Base-by-base conservation (phyloP, 768 basidiomycete species). In the Collybia sordida region DNA sequence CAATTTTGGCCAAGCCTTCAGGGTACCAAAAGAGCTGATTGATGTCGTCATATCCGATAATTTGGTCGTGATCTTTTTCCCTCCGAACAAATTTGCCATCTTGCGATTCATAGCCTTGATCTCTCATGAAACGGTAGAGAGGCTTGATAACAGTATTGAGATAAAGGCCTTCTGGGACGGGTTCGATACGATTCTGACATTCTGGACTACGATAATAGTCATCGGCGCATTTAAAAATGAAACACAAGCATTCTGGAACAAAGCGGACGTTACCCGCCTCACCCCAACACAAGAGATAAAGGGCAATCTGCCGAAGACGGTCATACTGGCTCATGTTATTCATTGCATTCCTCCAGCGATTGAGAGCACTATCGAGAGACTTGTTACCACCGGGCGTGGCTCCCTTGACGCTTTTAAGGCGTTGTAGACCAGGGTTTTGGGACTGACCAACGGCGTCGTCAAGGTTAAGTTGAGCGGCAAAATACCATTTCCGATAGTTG, bases 21-120 rank as follows among this genome's bases (percentile, higher is more conserved):
- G 97, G 97, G 67, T 98, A 99, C 97, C 97, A 99, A 72, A 99
- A 99, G 19, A 98, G 75, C 63, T 99, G 97, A 67, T 99, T 99
- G 72, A 99, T 92, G 66, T 99, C 97, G 67, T 99, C 97, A 65
- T 99, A 99, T n/a, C 97, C 97, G 59, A 98, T 94, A 65, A 98
- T 91, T 59, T 93, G 77, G 53, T 93, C 83, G 69, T 98, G 97
- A 61, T 98, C 97, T 69, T 80, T 90, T 77, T 98, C 97, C 64
- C 86, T 83, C 51, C 93, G 75, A 22, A 98, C 88, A 67, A 96
- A 98, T 68, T 95, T 95, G 40, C 93, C 95, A 55, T 98, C 96
- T 12, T 88, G 76, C 48, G 92, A 89, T 66, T 99, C 95, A 69
- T 98, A 99, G 0, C 93, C 94, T 66, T 99, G 95, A 67, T 99